Conservation (phyloP, 176 grass and related monocot genomes). For the Bolboschoenus planiculmis region DNA sequence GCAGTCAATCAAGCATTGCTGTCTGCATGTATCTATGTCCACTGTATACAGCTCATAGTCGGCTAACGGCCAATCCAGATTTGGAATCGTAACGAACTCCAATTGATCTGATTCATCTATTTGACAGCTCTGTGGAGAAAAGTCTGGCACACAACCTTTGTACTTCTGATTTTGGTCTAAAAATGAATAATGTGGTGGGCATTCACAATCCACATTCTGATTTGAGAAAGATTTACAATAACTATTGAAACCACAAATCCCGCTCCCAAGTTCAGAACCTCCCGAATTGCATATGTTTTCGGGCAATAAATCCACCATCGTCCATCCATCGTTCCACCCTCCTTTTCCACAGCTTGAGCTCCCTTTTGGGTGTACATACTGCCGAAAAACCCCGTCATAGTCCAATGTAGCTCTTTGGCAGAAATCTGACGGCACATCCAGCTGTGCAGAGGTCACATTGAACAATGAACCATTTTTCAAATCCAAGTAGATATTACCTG, state of each 20-base stretch:
- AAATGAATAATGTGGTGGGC: slow-evolving; percentile 33
- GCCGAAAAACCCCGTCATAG: slow-evolving; percentile 41
- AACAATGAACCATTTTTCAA: neutral
- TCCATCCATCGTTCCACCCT: slow-evolving; percentile 10
- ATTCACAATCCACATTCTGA: slow-evolving; percentile 24
- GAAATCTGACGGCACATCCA: neutral
- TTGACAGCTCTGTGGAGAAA: slow-evolving; percentile 36
- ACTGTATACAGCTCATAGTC: slow-evolving; percentile 39
- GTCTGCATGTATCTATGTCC: slow-evolving; percentile 1
- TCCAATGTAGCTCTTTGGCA: slow-evolving; percentile 52
- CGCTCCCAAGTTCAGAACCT: neutral
- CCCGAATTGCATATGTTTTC: slow-evolving; percentile 16
- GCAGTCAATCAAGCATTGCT: slow-evolving; percentile 41
- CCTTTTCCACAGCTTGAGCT: neutral
- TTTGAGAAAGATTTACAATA: slow-evolving; percentile 8
- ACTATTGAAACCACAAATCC: slow-evolving; percentile 40
- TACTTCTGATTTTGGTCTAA: slow-evolving; percentile 29
- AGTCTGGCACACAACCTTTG: slow-evolving; percentile 44
- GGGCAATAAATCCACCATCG: neutral
- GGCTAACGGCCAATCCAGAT: slow-evolving; percentile 15
- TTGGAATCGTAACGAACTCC: neutral
- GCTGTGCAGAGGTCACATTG: neutral
- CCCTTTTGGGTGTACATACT: slow-evolving; percentile 43
- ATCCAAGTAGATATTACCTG: slow-evolving; percentile 30
- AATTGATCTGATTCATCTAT: slow-evolving; percentile 29